These are phyloP conservation scores for Ogataea trehaloabstinens DNA, from an alignment of 805 yeast species.

Conservation along the genomic window DNA sequence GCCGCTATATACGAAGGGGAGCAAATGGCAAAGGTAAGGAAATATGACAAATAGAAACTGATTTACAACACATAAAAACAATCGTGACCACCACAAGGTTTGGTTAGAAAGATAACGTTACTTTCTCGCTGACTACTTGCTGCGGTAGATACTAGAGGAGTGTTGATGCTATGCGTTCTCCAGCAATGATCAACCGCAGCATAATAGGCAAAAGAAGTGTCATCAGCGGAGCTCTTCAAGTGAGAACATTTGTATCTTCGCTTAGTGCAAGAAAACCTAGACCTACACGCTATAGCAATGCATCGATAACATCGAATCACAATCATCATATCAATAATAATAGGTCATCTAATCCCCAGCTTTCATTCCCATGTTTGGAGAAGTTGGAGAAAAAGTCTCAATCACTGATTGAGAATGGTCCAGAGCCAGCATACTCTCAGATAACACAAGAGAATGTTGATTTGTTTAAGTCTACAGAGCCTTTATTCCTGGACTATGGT, in stretches of 20 bases:
- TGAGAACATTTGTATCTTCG: constrained; percentile 6
- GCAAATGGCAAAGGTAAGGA: not conserved
- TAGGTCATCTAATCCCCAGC: constrained; percentile 55
- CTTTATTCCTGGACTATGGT: constrained; percentile 78
- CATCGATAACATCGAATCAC: constrained; percentile 10
- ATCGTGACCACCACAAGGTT: too few species aligned
- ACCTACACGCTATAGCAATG: constrained; percentile 13
- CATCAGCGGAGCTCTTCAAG: not conserved
- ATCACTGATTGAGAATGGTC: constrained; percentile 59
- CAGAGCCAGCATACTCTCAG: constrained; percentile 80
- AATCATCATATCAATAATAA: constrained; percentile 2
- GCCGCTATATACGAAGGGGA: constrained; percentile 1
- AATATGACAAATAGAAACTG: not conserved
- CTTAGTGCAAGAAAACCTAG: constrained; percentile 11
- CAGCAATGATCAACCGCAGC: too few species aligned
- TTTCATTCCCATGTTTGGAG: constrained; percentile 85
- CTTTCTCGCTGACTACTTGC: too few species aligned
- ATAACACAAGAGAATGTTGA: constrained; percentile 67
- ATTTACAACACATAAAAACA: too few species aligned
- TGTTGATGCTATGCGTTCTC: too few species aligned
- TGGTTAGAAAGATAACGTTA: too few species aligned
- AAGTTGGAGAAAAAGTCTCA: constrained; percentile 56
- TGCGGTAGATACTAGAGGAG: too few species aligned
- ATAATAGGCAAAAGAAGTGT: too few species aligned
- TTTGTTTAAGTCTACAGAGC: constrained; percentile 49